Evolutionary conservation across 257 asterid species (phyloP), one percentile per base, ranked within the genome.

Genomic region (Ajuga chamaepitys): DNA sequence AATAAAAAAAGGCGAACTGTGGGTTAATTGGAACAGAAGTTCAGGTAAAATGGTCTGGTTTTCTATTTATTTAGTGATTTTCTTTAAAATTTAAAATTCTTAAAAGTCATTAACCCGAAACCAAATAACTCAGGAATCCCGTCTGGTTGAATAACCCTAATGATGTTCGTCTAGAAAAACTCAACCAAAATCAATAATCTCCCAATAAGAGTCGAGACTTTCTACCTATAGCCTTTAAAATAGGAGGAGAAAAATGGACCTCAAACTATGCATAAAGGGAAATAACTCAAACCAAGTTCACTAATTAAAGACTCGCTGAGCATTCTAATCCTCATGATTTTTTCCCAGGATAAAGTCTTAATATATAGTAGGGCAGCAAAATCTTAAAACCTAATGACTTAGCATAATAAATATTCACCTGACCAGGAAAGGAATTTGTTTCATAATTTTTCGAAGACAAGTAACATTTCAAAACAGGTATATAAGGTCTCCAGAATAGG

Each of bases 171-270:
- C 24, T 16, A 70, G 35, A 58, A 41, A 18, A 37, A 51, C 52
- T 58, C 72, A 67, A 25, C 64, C 32, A 22, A 65, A 46, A 58
- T 41, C 45, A 68, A 45, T 34, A 11, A 28, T 58, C 54, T 17
- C 42, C 12, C 11, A 26, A 32, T 20, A 68, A 68, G 59, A 21
- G 46, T 58, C 9, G 60, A 46, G 21, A 68, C 26, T 46, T 58
- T 35, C n/a, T 32, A 35, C 62, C 16, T 53, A 22, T 37, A 38
- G 38, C 37, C 52, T 38, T 20, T 38, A 41, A 61, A 32, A 20
- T 32, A n/a, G 34, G 37, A 3, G 4, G 7, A 26, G 22, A 2
- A 28, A 0, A 10, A 18, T 9, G 47, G 7, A 28, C 25, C n/a
- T n/a, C n/a, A 26, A 42, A 13, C 7, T 18, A 61, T 42, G 67